Conservation (phyloP, 2,329 filamentous ascomycete genomes). For the Colletotrichum falcatum region DNA sequence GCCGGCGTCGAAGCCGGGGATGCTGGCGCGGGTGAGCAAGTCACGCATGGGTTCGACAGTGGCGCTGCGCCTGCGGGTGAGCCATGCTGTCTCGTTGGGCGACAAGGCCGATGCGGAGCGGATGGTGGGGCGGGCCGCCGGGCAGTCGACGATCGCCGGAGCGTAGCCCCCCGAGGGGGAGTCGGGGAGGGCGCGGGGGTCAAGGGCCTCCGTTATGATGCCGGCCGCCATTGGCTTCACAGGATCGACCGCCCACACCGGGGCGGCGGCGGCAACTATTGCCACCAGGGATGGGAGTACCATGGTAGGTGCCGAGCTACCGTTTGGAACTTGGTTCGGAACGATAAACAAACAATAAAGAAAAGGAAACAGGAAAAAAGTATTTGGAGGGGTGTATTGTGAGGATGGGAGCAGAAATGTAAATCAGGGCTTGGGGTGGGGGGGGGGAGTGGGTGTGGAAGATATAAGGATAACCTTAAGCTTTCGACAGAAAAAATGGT, state of each 20-base stretch:
- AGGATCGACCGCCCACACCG: constrained; percentile 51
- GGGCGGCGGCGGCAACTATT: constrained; percentile 29
- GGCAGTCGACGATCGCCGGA: constrained; percentile 76
- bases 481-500: neutral
- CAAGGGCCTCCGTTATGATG: constrained; percentile 26
- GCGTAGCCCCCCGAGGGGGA: constrained; percentile 73
- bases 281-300: constrained; percentile 31
- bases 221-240: constrained; percentile 37
- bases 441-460: neutral
- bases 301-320: constrained; percentile 12
- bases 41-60: constrained; percentile 81
- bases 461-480: constrained; percentile 1
- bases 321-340: neutral
- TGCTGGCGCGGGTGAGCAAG: constrained; percentile 78
- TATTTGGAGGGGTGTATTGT: neutral
- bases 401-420: neutral
- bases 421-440: neutral
- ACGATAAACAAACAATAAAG: neutral
- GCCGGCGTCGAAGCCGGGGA: constrained; percentile 81
- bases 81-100: constrained; percentile 78
- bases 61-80: constrained; percentile 76
- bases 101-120: constrained; percentile 74
- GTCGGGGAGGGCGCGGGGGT: constrained; percentile 52
- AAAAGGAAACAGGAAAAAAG: too few species aligned
- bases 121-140: constrained; percentile 74